Evolutionary conservation across 345 rosid genomes (phyloP).

Genomic region (Raphanus raphanistrum): DNA sequence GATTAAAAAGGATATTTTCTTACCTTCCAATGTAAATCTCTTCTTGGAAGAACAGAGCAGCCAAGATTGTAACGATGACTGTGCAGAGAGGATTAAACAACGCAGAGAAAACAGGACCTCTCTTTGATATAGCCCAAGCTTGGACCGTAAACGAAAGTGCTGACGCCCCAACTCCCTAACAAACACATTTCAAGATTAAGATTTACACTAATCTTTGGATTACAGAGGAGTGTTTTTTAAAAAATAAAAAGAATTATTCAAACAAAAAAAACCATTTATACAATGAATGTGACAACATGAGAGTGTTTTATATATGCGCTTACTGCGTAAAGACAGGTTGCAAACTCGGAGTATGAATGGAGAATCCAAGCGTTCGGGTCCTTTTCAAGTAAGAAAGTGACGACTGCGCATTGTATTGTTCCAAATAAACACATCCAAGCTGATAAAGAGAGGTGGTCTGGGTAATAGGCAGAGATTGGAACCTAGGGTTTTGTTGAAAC

Average conservation of each 20-base stretch:
- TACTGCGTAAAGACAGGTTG: conserved; percentile 50
- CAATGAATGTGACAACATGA: background rate
- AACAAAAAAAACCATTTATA: background rate
- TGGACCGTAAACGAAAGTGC: conserved; percentile 55
- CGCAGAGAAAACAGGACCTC: conserved; percentile 67
- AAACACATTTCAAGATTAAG: background rate
- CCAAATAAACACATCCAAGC: conserved; percentile 81
- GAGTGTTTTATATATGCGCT: conserved; percentile 3
- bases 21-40: conserved; percentile 59
- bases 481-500: conserved; percentile 48
- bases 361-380: conserved; percentile 54
- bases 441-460: conserved; percentile 58
- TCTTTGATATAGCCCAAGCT: conserved; percentile 58
- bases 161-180: conserved; percentile 49
- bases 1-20: too few relatives aligned
- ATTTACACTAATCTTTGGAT: background rate
- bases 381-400: conserved; percentile 51
- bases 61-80: conserved; percentile 55
- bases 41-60: conserved; percentile 57
- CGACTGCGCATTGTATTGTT: conserved; percentile 53
- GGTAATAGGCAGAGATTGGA: conserved; percentile 52
- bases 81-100: conserved; percentile 67
- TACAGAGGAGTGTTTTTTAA: background rate
- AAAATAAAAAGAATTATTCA: background rate
- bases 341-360: conserved; percentile 50